Base-by-base conservation (phyloP, 2,329 filamentous ascomycete species). In the Aspergillus sp. region DNA sequence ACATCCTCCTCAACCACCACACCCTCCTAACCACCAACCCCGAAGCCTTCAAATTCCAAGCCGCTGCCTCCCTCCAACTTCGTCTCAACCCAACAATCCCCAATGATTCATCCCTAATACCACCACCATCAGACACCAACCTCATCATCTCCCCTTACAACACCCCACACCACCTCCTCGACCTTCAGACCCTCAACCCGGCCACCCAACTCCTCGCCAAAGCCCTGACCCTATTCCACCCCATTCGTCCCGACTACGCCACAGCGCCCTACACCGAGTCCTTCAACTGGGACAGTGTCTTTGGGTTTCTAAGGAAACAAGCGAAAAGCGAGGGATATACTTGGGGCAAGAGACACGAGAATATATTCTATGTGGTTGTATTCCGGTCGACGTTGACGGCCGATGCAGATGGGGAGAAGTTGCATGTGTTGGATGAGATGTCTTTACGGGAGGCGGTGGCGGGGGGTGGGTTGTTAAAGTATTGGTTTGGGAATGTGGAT, bases 401-500 rank as follows among this genome's bases (percentile, higher is more conserved):
- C 2, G 84, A 82, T 11, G 89, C 88, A 1, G 86, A 91, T 63
- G 86, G 86, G 61, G 84, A 84, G 10, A 82, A 89, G 60, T 83
- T 96, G 41, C 88, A 88, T 42, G 81, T 83, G 25, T 82, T 96
- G 32, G 93, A 96, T 76, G 88, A 88, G 71, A 86, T 86, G 61
- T 90, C 90, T 6, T 92, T 96, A 73, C 82, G 85, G 23, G 92
- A 96, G 74, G 93, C 93, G 11, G 88, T 88, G 17, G 83, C 83
- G 41, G 90, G 87, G 69, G 92, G 92, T 5, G 92, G 92, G 0
- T 84, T 97, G 71, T 78, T 96, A 71, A 96, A 96, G 85, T 96
- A 97, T 77, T 96, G 93, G 92, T 96, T 96, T 75, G 91, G 92
- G 2, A 82, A 80, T 36, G 88, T 89, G 19, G 87, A 96, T 77